phyloP scores from a whole-genome alignment of 495 filamentous ascomycete species.

The Glonium stellatum region DNA sequence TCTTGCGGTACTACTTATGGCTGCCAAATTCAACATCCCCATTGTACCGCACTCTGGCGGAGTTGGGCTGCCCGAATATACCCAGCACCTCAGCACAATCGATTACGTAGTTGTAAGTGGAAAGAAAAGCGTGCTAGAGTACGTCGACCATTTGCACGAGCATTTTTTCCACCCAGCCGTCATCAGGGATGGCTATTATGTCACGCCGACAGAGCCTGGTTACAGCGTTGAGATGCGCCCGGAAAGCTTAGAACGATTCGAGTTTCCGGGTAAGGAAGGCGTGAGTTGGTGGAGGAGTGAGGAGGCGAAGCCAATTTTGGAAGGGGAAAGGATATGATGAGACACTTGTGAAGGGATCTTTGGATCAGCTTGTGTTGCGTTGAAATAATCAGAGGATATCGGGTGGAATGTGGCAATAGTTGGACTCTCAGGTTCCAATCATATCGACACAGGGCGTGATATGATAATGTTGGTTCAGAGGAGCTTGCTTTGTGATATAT shows the following conservation, averaged over 20 bases:
- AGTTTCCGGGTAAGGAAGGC: constrained; percentile 67
- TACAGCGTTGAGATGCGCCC: constrained; percentile 92
- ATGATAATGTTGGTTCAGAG: too few species aligned
- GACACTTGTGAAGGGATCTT: neutral
- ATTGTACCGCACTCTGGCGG: constrained; percentile 86
- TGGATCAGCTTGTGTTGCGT: too few species aligned
- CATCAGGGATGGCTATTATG: constrained; percentile 81
- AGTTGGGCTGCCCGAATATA: constrained; percentile 89
- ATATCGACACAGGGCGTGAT: too few species aligned
- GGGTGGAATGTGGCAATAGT: too few species aligned
- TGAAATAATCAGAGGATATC: too few species aligned
- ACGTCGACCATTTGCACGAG: constrained; percentile 90
- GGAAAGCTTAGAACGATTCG: constrained; percentile 72
- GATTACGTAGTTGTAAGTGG: constrained; percentile 87
- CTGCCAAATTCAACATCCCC: constrained; percentile 75
- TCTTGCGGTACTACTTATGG: constrained; percentile 82
- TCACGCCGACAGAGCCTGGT: constrained; percentile 72
- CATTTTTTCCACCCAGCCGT: constrained; percentile 78
- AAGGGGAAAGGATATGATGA: constrained; percentile 32
- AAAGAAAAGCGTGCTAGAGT: constrained; percentile 76
- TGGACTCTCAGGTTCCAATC: too few species aligned
- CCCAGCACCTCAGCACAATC: constrained; percentile 87
- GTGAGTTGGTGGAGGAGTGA: constrained; percentile 68
- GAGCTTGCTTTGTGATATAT: too few species aligned
- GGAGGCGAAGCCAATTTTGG: constrained; percentile 37